Base-by-base conservation (phyloP, 345 rosid genomes). In the Linum tenue region DNA sequence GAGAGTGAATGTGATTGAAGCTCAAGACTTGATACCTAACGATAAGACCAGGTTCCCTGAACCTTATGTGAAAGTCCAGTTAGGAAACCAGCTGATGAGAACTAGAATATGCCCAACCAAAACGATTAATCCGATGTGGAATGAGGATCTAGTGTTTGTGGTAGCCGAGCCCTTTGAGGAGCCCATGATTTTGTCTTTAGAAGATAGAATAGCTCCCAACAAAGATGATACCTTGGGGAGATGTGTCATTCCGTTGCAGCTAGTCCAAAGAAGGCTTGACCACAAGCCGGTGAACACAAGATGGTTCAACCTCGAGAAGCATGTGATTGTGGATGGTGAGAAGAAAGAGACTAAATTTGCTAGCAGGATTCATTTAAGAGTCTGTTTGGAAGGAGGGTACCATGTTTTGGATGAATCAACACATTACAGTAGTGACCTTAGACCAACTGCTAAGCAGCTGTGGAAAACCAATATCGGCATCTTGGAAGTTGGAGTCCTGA, bases 391-490 rank as follows among this genome's bases (percentile, higher is more conserved):
- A 11, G 77, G 77, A 2, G 77, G 77, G 1, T 74, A 69, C 22
- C 77, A 74, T 64, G 77, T 74, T 61, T 56, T 74, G 67, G 77
- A 74, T 44, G 77, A 74, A 65, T 74, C 77, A 9, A 69, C 77
- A 7, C 73, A 74, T 55, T 69, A 69, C 48, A 69, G 70, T 63
- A 74, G 77, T 56, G 77, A 74, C 43, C 70, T 74, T 16, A 74
- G 77, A 66, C 77, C 77, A 56, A 74, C 77, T 36, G 77, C 73
- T 37, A 74, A 61, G 60, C 77, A 74, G 67, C 39, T 74, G 36
- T 69, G 77, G 77, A 69, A 67, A 57, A 67, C 77, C n/a, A 74
- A 70, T 70, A 74, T 74, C 60, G 77, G 77, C 12, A 65, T 74
- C 35, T 69, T 74, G 11, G 77, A 74, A 62, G 16, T 73, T 9